Percentiles rank a stretch among this genome's conserved stretches.
Evolutionary conservation across 2,329 filamentous ascomycete species (phyloP).

Genomic region (Fusarium beomiforme): DNA sequence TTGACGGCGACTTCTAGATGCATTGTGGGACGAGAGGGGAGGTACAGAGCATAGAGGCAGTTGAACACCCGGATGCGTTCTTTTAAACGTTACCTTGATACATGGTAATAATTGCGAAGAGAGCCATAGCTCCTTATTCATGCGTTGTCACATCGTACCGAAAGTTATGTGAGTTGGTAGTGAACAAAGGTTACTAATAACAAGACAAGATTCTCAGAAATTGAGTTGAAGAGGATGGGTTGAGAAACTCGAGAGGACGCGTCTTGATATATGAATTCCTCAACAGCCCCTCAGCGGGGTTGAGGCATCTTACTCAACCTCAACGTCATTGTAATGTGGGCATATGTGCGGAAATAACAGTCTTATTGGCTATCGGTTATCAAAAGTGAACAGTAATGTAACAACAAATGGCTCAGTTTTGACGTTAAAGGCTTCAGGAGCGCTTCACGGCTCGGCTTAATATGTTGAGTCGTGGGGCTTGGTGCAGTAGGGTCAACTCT

Average conservation of each 20-base stretch:
- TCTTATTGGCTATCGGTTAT: constrained; percentile 33
- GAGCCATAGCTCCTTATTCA: constrained; percentile 38
- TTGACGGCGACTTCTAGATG: not conserved
- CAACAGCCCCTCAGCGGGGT: constrained; percentile 38
- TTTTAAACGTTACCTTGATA: constrained; percentile 59
- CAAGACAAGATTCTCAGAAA: not conserved
- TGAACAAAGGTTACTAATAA: not conserved
- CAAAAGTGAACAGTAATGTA: constrained; percentile 13
- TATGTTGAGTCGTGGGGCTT: constrained; percentile 6
- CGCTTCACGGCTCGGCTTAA: not conserved
- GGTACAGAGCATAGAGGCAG: constrained; percentile 33
- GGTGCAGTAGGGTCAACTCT: constrained; percentile 20
- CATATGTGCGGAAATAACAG: not conserved
- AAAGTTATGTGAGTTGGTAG: constrained; percentile 2
- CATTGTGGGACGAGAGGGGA: not conserved
- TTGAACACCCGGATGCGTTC: constrained; percentile 59
- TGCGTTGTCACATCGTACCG: constrained; percentile 43
- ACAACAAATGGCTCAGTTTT: constrained; percentile 6
- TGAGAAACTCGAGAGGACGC: not conserved
- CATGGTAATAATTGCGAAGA: constrained; percentile 42
- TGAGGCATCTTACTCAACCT: constrained; percentile 3
- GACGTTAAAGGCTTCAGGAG: not conserved
- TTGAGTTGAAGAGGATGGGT: constrained; percentile 4
- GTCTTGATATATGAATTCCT: constrained; percentile 28
- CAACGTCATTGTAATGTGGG: constrained; percentile 35